phyloP scores from a whole-genome alignment of 345 rosid genomes.

The Pugionium dolabratum region DNA sequence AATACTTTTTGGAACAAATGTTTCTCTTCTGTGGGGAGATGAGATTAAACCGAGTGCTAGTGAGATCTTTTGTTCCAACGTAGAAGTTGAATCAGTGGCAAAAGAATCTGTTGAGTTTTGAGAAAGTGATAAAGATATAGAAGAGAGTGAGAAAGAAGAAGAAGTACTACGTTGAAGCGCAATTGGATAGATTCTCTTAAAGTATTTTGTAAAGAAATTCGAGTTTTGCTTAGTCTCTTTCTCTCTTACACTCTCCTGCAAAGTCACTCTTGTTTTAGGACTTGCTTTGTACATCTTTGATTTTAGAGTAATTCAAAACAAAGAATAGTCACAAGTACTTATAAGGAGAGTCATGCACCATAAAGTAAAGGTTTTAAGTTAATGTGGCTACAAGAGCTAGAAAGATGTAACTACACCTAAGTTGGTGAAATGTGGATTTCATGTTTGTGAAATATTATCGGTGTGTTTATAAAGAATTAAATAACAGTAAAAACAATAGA shows the following conservation, averaged over 20 bases:
- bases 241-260: conserved; percentile 40
- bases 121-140: conserved; percentile 77
- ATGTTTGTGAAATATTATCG: conserved; percentile 34
- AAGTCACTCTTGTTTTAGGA: conserved; percentile 23
- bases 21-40: conserved; percentile 48
- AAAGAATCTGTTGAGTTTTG: conserved; percentile 84
- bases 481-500: conserved; percentile 9
- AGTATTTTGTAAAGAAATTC: conserved; percentile 57
- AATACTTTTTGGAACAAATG: conserved; percentile 37
- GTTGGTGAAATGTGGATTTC: conserved; percentile 78
- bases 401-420: conserved; percentile 27
- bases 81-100: conserved; percentile 50
- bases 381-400: neutral
- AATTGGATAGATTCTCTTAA: conserved; percentile 83
- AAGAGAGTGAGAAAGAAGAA: conserved; percentile 74
- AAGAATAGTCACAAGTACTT: conserved; percentile 30
- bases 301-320: conserved; percentile 16
- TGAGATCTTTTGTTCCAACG: conserved; percentile 49
- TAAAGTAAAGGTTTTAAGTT: neutral
- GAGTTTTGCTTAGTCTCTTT: conserved; percentile 41
- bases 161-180: conserved; percentile 73
- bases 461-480: neutral
- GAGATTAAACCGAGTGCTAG: conserved; percentile 69
- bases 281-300: conserved; percentile 41
- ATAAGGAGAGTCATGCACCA: conserved; percentile 14